phyloP scores from a whole-genome alignment of 192 early-diverging fungal species.

The Entomortierella lignicola region DNA sequence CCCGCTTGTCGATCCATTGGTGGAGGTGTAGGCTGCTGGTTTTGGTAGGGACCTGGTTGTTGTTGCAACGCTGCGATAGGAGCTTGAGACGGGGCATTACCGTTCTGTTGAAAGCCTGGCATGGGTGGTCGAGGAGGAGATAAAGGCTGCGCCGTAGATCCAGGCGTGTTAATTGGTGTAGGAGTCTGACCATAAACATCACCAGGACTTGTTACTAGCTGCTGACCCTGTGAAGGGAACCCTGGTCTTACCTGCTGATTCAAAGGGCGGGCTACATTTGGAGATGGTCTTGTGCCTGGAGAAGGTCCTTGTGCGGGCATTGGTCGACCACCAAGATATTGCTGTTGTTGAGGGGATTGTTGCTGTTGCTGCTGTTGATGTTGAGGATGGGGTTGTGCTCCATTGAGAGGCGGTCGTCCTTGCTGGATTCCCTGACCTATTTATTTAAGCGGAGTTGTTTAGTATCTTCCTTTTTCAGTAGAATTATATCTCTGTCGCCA shows the following conservation, averaged over 20 bases:
- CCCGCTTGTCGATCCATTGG: conserved; percentile 6
- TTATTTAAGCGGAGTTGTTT: not conserved
- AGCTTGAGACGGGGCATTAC: not conserved
- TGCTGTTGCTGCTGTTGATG: conserved; percentile 14
- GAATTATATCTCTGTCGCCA: no score
- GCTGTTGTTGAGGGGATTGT: conserved; percentile 32
- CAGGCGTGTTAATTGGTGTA: conserved; percentile 23
- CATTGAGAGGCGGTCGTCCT: conserved; percentile 15
- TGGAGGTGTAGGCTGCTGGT: conserved; percentile 13
- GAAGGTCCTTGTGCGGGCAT: not conserved
- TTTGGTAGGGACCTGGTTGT: conserved; percentile 5
- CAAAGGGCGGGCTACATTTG: conserved; percentile 16
- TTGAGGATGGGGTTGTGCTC: conserved; percentile 8
- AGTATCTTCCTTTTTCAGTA: no score
- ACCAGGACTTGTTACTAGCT: conserved; percentile 9
- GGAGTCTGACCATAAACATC: conserved; percentile 14
- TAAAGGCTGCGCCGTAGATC: conserved; percentile 14
- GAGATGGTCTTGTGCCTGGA: conserved; percentile 10
- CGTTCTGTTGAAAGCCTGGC: conserved; percentile 8
- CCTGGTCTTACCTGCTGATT: conserved; percentile 30
- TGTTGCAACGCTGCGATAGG: not conserved
- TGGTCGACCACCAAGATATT: conserved; percentile 25
- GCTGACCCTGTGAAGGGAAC: conserved; percentile 11
- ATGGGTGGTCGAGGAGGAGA: conserved; percentile 14
- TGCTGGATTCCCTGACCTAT: conserved; percentile 16